These are phyloP conservation scores for Pleurotus platypus DNA, from an alignment of 768 basidiomycete species.

Conservation along the genomic window DNA sequence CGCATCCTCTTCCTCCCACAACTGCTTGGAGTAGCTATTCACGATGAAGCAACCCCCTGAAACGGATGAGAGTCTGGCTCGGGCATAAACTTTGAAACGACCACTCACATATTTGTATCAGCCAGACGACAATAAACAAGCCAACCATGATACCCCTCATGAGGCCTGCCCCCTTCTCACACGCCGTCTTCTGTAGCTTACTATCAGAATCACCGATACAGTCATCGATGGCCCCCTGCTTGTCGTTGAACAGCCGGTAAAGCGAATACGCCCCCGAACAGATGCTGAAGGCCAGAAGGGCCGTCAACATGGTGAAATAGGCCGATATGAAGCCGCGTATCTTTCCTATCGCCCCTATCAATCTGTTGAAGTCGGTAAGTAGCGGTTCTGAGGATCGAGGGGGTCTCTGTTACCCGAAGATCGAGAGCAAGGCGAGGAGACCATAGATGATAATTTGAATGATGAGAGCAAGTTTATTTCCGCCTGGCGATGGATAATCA, in stretches of 20 bases:
- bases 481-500: constrained; percentile 18
- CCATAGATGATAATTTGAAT: constrained; percentile 39
- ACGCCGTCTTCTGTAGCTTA: constrained; percentile 25
- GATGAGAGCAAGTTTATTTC: constrained; percentile 35
- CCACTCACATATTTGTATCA: constrained; percentile 45
- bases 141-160: constrained; percentile 39
- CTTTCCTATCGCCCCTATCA: constrained; percentile 39
- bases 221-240: constrained; percentile 30
- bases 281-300: constrained; percentile 42
- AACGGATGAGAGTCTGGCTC: not conserved
- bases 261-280: constrained; percentile 41
- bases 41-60: constrained; percentile 48
- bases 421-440: constrained; percentile 37
- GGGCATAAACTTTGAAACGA: not conserved
- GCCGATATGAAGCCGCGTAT: constrained; percentile 36
- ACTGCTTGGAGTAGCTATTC: constrained; percentile 37
- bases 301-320: constrained; percentile 38
- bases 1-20: constrained; percentile 38
- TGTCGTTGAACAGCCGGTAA: constrained; percentile 38
- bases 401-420: constrained; percentile 35
- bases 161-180: constrained; percentile 34
- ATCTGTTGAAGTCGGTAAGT: constrained; percentile 18
- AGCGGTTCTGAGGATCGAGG: not conserved
- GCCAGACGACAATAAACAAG: constrained; percentile 40
- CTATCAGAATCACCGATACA: constrained; percentile 32